phyloP scores from a whole-genome alignment of 73 alveolate genomes.

The Urostyla sp. region DNA sequence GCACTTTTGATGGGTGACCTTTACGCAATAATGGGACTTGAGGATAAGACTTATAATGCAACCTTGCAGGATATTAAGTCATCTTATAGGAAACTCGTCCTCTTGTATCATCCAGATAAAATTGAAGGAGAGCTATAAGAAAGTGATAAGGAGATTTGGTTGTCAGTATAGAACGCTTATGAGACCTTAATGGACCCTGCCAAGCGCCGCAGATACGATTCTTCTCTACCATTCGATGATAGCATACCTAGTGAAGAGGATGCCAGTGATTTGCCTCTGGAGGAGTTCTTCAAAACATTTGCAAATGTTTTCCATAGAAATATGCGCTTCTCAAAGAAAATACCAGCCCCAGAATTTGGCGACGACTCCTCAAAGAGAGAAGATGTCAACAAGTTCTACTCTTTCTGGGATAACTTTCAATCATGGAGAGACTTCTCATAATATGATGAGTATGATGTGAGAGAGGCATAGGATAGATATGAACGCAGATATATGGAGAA shows the following conservation, averaged over 20 bases:
- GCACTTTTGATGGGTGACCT: slow-evolving; percentile 79
- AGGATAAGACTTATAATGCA: slow-evolving; percentile 74
- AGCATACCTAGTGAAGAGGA: slow-evolving; percentile 80
- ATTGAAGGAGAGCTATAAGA: slow-evolving; percentile 64
- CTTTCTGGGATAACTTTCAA: slow-evolving; percentile 83
- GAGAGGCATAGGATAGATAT: slow-evolving; percentile 86
- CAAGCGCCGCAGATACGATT: slow-evolving; percentile 83
- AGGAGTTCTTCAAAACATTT: slow-evolving; percentile 73
- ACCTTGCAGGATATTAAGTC: slow-evolving; percentile 81
- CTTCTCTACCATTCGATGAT: slow-evolving; percentile 88
- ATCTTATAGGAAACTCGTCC: slow-evolving; percentile 85
- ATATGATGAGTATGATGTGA: slow-evolving; percentile 83
- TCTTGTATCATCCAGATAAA: slow-evolving; percentile 91
- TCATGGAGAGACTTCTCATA: slow-evolving; percentile 91
- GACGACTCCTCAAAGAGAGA: slow-evolving; percentile 77
- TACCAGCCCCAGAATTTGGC: slow-evolving; percentile 89
- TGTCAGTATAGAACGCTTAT: slow-evolving; percentile 86
- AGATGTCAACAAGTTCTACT: slow-evolving; percentile 77
- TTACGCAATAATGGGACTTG: slow-evolving; percentile 87
- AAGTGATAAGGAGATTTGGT: slow-evolving; percentile 82
- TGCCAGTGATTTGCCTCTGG: slow-evolving; percentile 51
- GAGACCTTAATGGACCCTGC: slow-evolving; percentile 83
- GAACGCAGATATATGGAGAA: slow-evolving; percentile 90
- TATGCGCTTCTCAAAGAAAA: slow-evolving; percentile 82
- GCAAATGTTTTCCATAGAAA: slow-evolving; percentile 81